These are phyloP conservation scores for Sedum album DNA, from an alignment of 164 flowering plant genomes.

Conservation along the genomic window DNA sequence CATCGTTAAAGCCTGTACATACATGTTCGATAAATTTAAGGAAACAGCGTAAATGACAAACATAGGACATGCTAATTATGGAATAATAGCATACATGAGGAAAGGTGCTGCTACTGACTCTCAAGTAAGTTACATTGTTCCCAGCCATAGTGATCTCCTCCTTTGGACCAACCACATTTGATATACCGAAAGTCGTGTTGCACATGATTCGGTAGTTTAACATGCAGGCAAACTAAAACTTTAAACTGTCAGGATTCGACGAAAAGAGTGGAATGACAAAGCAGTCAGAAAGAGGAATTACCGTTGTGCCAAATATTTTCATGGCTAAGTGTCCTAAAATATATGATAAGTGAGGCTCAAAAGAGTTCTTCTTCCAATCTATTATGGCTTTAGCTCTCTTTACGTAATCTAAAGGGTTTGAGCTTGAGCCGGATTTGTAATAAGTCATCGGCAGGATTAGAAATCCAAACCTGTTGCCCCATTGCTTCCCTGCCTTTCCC, in stretches of 20 bases:
- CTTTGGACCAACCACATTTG: slow-evolving; percentile 48
- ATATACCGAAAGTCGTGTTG: slow-evolving; percentile 62
- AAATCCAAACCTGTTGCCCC: slow-evolving; percentile 6
- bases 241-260: background rate
- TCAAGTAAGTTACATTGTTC: slow-evolving; percentile 45
- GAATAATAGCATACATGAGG: slow-evolving; percentile 43
- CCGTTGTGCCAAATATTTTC: background rate
- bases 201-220: slow-evolving; percentile 50
- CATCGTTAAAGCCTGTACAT: background rate
- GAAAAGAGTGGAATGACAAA: background rate
- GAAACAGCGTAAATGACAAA: background rate
- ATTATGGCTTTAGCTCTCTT: background rate
- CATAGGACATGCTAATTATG: background rate
- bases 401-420: background rate
- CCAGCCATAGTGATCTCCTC: slow-evolving; percentile 24
- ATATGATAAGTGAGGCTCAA: background rate
- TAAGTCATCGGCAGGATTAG: background rate
- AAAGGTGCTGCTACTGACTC: slow-evolving; percentile 34
- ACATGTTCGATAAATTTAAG: background rate
- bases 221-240: slow-evolving; percentile 32
- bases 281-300: background rate
- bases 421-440: background rate
- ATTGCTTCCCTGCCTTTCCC: background rate
- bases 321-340: background rate
- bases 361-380: background rate